Evolutionary conservation across 768 basidiomycete species (phyloP).

Genomic region (Trametes elegans): DNA sequence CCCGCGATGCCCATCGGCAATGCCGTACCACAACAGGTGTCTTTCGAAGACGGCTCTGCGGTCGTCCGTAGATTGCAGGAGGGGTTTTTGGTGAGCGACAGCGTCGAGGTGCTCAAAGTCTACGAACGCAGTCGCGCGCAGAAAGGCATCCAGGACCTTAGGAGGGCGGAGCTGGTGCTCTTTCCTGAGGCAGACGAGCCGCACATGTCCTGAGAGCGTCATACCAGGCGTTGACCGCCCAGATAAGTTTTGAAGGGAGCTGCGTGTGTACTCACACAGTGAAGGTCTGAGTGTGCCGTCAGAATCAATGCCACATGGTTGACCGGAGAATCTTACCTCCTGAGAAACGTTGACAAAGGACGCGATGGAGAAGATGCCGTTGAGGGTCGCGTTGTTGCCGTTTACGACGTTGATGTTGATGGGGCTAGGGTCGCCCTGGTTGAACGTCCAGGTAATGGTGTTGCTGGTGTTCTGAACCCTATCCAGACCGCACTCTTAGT

Average conservation of each 20-base stretch:
- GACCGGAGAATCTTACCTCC: slow-evolving; percentile 18
- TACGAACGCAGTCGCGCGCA: no score
- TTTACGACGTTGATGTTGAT: slow-evolving; percentile 36
- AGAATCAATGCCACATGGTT: background rate
- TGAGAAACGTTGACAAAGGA: slow-evolving; percentile 30
- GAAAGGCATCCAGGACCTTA: no score
- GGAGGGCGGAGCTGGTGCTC: no score
- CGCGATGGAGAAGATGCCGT: slow-evolving; percentile 37
- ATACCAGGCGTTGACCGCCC: no score
- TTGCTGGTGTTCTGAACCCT: slow-evolving; percentile 38
- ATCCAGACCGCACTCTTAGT: background rate
- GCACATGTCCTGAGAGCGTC: no score
- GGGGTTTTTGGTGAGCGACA: no score
- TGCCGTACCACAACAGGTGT: no score
- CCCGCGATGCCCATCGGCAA: no score
- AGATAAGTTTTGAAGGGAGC: background rate
- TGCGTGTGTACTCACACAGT: slow-evolving; percentile 7
- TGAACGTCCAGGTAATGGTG: slow-evolving; percentile 34
- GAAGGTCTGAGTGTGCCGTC: slow-evolving; percentile 14
- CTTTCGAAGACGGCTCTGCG: no score
- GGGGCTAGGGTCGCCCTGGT: slow-evolving; percentile 32
- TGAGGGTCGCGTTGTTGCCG: slow-evolving; percentile 30
- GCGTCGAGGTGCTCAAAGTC: no score
- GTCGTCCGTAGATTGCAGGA: no score
- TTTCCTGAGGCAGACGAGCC: no score